Evolutionary conservation across 148 eudicot species (phyloP), one percentile per base, ranked within the genome.

Genomic region (Persicaria maculosa): DNA sequence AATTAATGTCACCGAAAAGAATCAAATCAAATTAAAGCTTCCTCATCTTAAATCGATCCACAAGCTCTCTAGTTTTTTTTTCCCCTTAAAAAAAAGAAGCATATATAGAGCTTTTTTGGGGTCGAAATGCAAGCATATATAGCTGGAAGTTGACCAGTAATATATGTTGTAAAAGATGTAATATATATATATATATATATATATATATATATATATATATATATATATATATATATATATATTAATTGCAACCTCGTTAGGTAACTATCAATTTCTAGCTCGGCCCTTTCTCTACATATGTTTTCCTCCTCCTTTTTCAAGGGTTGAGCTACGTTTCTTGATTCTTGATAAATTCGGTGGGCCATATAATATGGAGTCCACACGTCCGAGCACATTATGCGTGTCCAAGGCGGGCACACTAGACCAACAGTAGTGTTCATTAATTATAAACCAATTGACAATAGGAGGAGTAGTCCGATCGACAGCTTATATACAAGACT

Each of bases 261-360:
- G 70, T 65, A 65, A 40, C 70, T 65, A 65, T 65, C 70, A 65
- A 43, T 65, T 65, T 65, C 46, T 65, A 6, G 46, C 25, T 65
- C 45, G 70, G 70, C 70, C 70, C n/a, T 17, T 61, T 62, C 14
- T 62, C 44, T 36, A 62, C 8, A 15, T 1, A 15, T n/a, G 16
- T 16, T 7, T n/a, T 54, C 16, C 58, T 54, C n/a, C 58, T 54
- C 6, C 58, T 53, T 16, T 16, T 4, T n/a, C 58, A 31, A 31
- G 40, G 40, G 40, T 2, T 31, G 40, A 31, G 40, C 40, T 31
- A 22, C 25, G 25, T 22, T 22, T 22, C 25, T 22, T 22, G 25
- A 22, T 22, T 22, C 25, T 22, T 22, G 25, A 22, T 22, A 22
- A 22, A 22, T 22, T 22, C 25, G 25, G 25, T 22, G 25, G 25